These are phyloP conservation scores for Ananas comosus DNA, from an alignment of 176 grass and related monocot species.

Conservation along the genomic window DNA sequence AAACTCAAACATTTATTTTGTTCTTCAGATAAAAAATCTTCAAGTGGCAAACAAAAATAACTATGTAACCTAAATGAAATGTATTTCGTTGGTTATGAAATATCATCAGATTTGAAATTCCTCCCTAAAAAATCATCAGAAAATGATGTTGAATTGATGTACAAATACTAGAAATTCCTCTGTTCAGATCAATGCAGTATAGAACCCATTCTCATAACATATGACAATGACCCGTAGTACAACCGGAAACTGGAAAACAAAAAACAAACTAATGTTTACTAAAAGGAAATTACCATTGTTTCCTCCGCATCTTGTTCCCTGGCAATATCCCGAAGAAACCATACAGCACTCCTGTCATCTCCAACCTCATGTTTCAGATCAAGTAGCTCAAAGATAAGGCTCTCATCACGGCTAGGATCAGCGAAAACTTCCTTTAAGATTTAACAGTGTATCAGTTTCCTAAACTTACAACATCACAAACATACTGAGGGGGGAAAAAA, in stretches of 20 bases:
- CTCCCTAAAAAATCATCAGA: background rate
- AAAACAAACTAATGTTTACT: background rate
- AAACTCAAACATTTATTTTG: too few relatives aligned
- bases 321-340: constrained; percentile 83
- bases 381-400: constrained; percentile 83
- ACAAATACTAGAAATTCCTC: too few relatives aligned
- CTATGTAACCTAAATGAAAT: too few relatives aligned
- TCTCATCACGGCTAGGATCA: constrained; percentile 77
- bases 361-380: constrained; percentile 77
- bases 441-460: background rate
- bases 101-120: too few relatives aligned
- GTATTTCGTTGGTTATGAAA: too few relatives aligned
- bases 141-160: background rate
- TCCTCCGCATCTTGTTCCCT: constrained; percentile 67
- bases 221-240: too few relatives aligned
- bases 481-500: background rate
- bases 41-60: too few relatives aligned
- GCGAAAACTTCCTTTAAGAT: constrained; percentile 56
- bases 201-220: too few relatives aligned
- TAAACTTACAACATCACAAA: background rate
- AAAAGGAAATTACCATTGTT: constrained; percentile 37
- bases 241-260: too few relatives aligned
- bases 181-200: too few relatives aligned
- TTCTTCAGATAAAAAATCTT: too few relatives aligned
- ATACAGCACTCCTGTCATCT: constrained; percentile 55